These are phyloP conservation scores for Pseudogymnoascus sp. DNA, from an alignment of 2,329 filamentous ascomycete genomes.

Conservation along the genomic window DNA sequence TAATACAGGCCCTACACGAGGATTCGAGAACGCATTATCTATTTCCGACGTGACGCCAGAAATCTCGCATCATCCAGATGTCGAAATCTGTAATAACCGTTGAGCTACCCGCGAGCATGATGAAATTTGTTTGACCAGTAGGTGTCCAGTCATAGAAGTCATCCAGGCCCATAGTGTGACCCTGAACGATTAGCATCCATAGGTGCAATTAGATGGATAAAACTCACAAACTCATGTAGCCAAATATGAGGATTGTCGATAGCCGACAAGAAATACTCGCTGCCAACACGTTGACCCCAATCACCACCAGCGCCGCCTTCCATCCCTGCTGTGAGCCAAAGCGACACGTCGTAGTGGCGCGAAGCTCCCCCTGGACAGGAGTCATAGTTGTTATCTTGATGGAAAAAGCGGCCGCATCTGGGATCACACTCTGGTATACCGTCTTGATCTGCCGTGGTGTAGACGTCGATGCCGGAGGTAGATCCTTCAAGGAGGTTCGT, in stretches of 20 bases:
- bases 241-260: constrained; percentile 38
- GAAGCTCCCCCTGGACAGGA: constrained; percentile 33
- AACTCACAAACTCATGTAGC: constrained; percentile 35
- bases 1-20: too few species aligned
- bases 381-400: constrained; percentile 37
- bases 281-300: constrained; percentile 40
- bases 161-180: constrained; percentile 39
- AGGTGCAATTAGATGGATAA: background rate
- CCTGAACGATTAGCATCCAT: constrained; percentile 15
- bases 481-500: constrained; percentile 33
- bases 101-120: constrained; percentile 40
- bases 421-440: constrained; percentile 37
- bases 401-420: constrained; percentile 39
- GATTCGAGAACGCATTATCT: background rate
- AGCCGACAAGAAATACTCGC: constrained; percentile 37
- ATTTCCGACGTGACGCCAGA: constrained; percentile 34
- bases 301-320: constrained; percentile 39
- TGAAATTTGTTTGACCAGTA: constrained; percentile 35
- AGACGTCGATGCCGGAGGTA: constrained; percentile 32
- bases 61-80: constrained; percentile 42
- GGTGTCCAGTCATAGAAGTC: constrained; percentile 39
- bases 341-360: constrained; percentile 38
- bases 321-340: constrained; percentile 43
- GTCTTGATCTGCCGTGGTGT: constrained; percentile 34
- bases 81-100: constrained; percentile 40